Conservation (phyloP, 2,329 filamentous ascomycete genomes). For the Bisporella sp. region DNA sequence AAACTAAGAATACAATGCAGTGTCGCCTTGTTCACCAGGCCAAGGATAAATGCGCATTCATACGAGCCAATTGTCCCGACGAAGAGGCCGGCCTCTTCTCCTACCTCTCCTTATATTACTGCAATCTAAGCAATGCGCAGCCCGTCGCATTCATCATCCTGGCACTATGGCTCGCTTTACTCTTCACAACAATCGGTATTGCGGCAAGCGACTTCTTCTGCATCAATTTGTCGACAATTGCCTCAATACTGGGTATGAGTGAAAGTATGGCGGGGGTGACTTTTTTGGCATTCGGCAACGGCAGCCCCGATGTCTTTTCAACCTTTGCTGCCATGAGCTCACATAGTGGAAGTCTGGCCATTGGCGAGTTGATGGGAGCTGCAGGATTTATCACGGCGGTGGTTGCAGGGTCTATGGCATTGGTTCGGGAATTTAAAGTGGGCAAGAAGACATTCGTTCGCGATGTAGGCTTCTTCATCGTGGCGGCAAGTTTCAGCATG, state of each 20-base stretch:
- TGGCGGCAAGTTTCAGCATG: constrained; percentile 81
- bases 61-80: constrained; percentile 73
- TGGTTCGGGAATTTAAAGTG: constrained; percentile 92
- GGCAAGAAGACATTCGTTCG: constrained; percentile 83
- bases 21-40: constrained; percentile 76
- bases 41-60: constrained; percentile 78
- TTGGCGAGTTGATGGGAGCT: constrained; percentile 91
- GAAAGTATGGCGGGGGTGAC: constrained; percentile 96
- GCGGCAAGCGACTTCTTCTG: constrained; percentile 98
- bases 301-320: constrained; percentile 95
- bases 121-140: constrained; percentile 59
- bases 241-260: constrained; percentile 81
- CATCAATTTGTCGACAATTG: constrained; percentile 90
- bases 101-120: constrained; percentile 90
- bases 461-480: constrained; percentile 87
- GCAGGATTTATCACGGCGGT: constrained; percentile 95
- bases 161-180: constrained; percentile 73
- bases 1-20: constrained; percentile 30
- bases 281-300: constrained; percentile 94
- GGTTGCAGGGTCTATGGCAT: constrained; percentile 92
- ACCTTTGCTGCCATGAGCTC: constrained; percentile 98
- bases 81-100: constrained; percentile 86
- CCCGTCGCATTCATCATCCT: constrained; percentile 75
- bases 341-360: constrained; percentile 91
- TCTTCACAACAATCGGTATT: constrained; percentile 96